Conservation (phyloP, 495 filamentous ascomycete species). For the Daldinia childiae region DNA sequence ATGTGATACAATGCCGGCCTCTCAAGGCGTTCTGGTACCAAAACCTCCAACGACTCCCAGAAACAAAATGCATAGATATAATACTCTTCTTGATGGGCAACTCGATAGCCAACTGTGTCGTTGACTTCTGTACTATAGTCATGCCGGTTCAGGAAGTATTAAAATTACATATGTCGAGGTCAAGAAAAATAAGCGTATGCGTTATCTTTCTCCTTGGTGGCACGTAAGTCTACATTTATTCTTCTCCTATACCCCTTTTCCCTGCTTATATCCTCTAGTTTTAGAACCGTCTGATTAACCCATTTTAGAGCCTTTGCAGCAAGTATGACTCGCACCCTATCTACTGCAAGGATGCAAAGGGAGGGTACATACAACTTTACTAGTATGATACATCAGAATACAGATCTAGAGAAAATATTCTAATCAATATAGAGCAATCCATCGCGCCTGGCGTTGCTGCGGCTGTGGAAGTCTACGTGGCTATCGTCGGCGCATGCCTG, state of each 20-base stretch:
- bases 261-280: too few relatives aligned
- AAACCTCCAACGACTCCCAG: neutral
- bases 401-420: neutral
- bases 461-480: neutral
- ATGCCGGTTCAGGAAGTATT: neutral
- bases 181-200: neutral
- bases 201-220: neutral
- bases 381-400: neutral
- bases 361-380: neutral
- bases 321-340: neutral
- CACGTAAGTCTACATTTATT: neutral
- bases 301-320: neutral
- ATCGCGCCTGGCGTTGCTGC: neutral
- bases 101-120: neutral
- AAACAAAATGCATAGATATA: neutral
- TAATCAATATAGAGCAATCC: neutral
- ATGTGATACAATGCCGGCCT: neutral
- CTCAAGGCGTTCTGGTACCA: neutral
- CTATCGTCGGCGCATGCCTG: neutral
- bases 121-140: neutral
- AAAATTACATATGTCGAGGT: neutral
- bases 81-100: neutral
- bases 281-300: neutral
- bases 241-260: too few relatives aligned
- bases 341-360: neutral